phyloP scores from a whole-genome alignment of 208 protist genomes.

The Trypanosoma mega region DNA sequence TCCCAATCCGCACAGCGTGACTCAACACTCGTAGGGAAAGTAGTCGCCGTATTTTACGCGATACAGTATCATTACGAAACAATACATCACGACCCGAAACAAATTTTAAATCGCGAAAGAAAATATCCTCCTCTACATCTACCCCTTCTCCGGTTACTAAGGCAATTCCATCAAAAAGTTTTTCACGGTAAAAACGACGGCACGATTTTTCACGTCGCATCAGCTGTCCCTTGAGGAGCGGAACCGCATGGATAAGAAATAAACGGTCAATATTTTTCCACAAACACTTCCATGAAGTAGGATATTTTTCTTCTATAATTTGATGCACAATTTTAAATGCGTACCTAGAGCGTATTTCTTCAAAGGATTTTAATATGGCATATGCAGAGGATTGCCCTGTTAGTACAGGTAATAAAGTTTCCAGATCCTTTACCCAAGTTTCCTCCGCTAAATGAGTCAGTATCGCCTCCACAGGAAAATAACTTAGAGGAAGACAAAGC shows the following conservation, averaged over 20 bases:
- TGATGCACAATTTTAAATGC: neutral
- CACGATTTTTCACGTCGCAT: slow-evolving; percentile 10
- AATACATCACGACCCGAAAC: slow-evolving; percentile 21
- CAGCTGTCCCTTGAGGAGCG: slow-evolving; percentile 21
- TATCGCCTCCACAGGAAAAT: slow-evolving; percentile 63
- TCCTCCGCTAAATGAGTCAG: slow-evolving; percentile 46
- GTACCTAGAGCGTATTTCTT: neutral
- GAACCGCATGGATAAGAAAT: slow-evolving; percentile 16
- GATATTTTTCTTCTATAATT: slow-evolving; percentile 4
- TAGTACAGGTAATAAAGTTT: slow-evolving; percentile 12
- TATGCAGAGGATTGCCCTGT: slow-evolving; percentile 4
- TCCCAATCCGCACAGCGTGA: slow-evolving; percentile 16
- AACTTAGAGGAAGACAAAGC: slow-evolving; percentile 59
- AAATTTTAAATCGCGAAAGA: neutral
- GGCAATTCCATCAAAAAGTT: slow-evolving; percentile 21
- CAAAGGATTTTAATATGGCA: slow-evolving; percentile 6
- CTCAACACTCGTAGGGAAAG: slow-evolving; percentile 15
- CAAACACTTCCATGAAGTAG: slow-evolving; percentile 6
- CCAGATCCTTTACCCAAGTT: slow-evolving; percentile 42
- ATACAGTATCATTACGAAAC: slow-evolving; percentile 5
- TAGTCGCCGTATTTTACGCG: slow-evolving; percentile 7
- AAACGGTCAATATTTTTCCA: slow-evolving; percentile 27
- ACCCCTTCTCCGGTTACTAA: slow-evolving; percentile 23
- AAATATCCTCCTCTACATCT: slow-evolving; percentile 20
- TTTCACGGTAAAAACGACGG: slow-evolving; percentile 26